phyloP scores from a whole-genome alignment of 2,329 filamentous ascomycete species.

The Diaporthe humulicola region DNA sequence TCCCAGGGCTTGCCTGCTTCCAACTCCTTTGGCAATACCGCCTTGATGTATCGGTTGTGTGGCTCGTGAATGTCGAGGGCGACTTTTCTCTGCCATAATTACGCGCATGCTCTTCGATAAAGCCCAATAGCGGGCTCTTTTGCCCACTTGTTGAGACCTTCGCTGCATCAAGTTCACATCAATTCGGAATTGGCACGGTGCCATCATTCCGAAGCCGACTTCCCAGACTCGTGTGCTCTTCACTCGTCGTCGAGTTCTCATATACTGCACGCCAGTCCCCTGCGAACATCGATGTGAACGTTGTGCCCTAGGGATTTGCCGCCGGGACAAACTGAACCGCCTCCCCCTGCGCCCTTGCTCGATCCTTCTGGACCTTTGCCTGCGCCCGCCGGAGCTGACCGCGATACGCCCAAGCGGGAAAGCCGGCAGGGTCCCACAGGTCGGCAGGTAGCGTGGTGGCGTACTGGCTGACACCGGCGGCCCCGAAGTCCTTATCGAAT shows the following conservation, averaged over 20 bases:
- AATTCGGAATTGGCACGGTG: background rate
- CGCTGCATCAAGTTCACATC: background rate
- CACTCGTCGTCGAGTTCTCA: no score
- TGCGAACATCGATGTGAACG: background rate
- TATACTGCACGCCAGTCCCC: background rate
- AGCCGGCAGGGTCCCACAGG: constrained; percentile 69
- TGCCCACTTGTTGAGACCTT: no score
- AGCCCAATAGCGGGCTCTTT: background rate
- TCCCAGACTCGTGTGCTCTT: background rate
- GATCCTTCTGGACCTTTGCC: constrained; percentile 59
- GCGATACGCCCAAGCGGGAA: constrained; percentile 68
- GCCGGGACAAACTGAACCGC: constrained; percentile 65
- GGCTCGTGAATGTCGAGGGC: background rate
- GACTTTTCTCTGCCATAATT: background rate
- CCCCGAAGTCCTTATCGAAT: constrained; percentile 54
- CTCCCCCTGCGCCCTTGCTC: constrained; percentile 58
- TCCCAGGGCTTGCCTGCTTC: background rate
- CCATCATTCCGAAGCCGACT: background rate
- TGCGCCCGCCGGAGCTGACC: constrained; percentile 64
- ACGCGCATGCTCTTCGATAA: no score
- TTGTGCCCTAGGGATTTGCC: background rate
- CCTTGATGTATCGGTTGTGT: background rate
- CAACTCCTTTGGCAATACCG: no score
- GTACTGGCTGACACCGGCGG: constrained; percentile 70
- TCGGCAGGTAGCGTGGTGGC: constrained; percentile 69